These are phyloP conservation scores for Telfairia occidentalis DNA, from an alignment of 331 rosid genomes.

Conservation along the genomic window DNA sequence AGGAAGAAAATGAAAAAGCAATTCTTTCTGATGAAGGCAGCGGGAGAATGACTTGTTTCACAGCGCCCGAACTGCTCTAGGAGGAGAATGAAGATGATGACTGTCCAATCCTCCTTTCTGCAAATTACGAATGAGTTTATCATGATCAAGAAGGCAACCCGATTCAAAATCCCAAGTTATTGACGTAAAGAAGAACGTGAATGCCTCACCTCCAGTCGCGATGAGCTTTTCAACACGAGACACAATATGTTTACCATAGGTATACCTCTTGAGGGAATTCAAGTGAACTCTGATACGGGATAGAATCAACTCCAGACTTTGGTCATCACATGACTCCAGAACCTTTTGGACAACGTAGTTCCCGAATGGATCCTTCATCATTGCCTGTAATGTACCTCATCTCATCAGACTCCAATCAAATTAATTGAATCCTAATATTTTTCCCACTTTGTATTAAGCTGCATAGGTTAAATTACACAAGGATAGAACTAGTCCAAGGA, in stretches of 20 bases:
- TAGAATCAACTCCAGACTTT: slow-evolving; percentile 71
- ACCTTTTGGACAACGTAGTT: slow-evolving; percentile 96
- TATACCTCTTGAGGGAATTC: slow-evolving; percentile 76
- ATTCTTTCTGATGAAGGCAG: slow-evolving; percentile 24
- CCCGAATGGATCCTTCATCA: slow-evolving; percentile 99
- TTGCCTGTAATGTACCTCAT: slow-evolving; percentile 46
- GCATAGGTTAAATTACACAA: not conserved
- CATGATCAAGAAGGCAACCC: not conserved
- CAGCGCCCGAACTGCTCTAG: slow-evolving; percentile 18
- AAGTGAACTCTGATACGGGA: slow-evolving; percentile 94
- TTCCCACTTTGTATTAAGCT: too few species aligned
- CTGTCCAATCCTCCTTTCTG: slow-evolving; percentile 93
- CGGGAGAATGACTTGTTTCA: slow-evolving; percentile 14
- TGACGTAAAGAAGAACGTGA: not conserved
- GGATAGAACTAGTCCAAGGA: not conserved
- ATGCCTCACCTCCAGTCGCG: slow-evolving; percentile 72
- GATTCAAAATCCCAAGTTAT: not conserved
- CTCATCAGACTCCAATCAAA: slow-evolving; percentile 8
- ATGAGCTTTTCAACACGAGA: slow-evolving; percentile 96
- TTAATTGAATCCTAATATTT: not conserved
- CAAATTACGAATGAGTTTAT: not conserved
- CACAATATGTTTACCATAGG: slow-evolving; percentile 90
- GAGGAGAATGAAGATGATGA: slow-evolving; percentile 48
- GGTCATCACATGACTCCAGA: slow-evolving; percentile 90
- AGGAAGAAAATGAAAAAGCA: slow-evolving; percentile 14